These are phyloP conservation scores for Anthostomella pinea DNA, from an alignment of 2,329 filamentous ascomycete genomes.

Conservation along the genomic window DNA sequence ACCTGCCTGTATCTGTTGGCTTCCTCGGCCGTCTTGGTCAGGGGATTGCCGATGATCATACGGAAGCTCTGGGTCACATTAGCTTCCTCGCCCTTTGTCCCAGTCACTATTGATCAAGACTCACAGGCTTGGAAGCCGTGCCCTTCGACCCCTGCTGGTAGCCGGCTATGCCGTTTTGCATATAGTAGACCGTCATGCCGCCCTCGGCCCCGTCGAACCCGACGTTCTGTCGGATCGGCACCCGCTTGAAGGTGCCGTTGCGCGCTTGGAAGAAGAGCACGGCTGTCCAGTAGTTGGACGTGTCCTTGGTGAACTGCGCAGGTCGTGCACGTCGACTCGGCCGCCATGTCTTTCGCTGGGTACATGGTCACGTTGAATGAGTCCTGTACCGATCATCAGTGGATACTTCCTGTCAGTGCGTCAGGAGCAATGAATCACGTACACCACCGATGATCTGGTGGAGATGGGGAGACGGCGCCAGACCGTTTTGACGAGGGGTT, in stretches of 20 bases:
- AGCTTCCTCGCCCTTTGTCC: conserved; percentile 10
- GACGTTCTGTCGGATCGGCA: conserved; percentile 26
- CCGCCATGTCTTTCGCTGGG: conserved; percentile 26
- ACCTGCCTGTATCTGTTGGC: conserved; percentile 40
- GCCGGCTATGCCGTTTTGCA: conserved; percentile 29
- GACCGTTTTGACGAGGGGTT: conserved; percentile 29
- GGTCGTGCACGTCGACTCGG: conserved; percentile 27
- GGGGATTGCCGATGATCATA: conserved; percentile 42
- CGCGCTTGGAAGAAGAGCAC: conserved; percentile 26
- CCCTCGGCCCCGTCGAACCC: conserved; percentile 33
- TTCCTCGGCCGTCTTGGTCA: conserved; percentile 32
- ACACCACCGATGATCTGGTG: conserved; percentile 32
- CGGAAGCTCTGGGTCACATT: conserved; percentile 37
- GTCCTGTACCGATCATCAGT: conserved; percentile 14
- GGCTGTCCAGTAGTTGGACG: conserved; percentile 30
- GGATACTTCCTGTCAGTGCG: background rate
- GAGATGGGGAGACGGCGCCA: conserved; percentile 28
- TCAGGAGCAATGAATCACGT: conserved; percentile 4
- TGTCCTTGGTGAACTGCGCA: conserved; percentile 28
- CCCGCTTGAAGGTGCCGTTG: conserved; percentile 30
- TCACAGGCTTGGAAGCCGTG: conserved; percentile 40
- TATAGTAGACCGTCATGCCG: conserved; percentile 45
- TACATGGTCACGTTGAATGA: conserved; percentile 29
- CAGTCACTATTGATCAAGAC: background rate
- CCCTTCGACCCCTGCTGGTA: conserved; percentile 37